Conservation (phyloP, 2,329 filamentous ascomycete genomes). For the Teratosphaeria pseudoeucalypti region DNA sequence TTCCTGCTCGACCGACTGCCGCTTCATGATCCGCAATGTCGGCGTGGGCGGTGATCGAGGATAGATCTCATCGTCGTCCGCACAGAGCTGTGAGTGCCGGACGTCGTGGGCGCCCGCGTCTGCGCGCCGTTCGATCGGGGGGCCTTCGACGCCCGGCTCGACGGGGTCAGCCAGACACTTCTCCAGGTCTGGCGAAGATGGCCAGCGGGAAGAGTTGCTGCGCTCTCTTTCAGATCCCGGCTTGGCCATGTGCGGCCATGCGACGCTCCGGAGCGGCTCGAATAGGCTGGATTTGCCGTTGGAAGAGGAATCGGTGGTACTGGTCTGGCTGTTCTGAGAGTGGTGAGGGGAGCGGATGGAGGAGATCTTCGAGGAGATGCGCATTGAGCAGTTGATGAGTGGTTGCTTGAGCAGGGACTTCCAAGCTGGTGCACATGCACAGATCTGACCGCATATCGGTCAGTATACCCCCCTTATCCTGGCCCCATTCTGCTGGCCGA, state of each 20-base stretch:
- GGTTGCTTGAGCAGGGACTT: slow-evolving; percentile 23
- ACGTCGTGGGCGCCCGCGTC: slow-evolving; percentile 2
- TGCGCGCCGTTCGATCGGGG: slow-evolving; percentile 4
- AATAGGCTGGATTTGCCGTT: slow-evolving; percentile 2
- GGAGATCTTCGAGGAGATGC: slow-evolving; percentile 13
- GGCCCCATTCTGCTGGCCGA: neutral
- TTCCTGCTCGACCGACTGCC: slow-evolving; percentile 6
- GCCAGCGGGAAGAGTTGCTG: neutral
- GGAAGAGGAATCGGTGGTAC: neutral
- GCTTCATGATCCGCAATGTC: slow-evolving; percentile 2
- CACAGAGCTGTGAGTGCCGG: slow-evolving; percentile 6
- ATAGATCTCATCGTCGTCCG: neutral
- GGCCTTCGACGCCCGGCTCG: neutral
- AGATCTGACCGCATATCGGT: slow-evolving; percentile 12
- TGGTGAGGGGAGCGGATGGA: slow-evolving; percentile 11
- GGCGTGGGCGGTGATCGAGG: neutral
- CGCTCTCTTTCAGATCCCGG: slow-evolving; percentile 5
- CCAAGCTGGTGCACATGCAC: slow-evolving; percentile 28
- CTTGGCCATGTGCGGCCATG: slow-evolving; percentile 8
- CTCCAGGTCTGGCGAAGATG: neutral
- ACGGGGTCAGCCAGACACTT: neutral
- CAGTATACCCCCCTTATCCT: neutral
- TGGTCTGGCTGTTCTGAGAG: neutral
- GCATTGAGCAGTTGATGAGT: slow-evolving; percentile 7
- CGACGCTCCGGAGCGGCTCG: slow-evolving; percentile 7